These are phyloP conservation scores for Hemisphaericaspora lyxosophila DNA, from an alignment of 1,139 yeast genomes.

Conservation along the genomic window DNA sequence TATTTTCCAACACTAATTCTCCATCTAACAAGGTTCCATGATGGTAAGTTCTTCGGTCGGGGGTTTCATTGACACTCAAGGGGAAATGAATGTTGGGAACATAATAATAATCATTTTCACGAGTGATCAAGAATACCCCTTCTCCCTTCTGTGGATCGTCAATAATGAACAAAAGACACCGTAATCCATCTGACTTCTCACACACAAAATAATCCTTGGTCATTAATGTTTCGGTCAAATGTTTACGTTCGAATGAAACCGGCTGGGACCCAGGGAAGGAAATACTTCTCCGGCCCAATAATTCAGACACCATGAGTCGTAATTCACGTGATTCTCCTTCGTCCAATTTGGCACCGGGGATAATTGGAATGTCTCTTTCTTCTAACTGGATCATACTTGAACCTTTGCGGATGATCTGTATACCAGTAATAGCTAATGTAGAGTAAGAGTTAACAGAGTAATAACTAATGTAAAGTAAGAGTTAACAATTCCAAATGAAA, in stretches of 20 bases:
- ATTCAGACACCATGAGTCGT: slow-evolving; percentile 65
- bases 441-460: too few relatives aligned
- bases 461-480: too few relatives aligned
- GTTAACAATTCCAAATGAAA: too few relatives aligned
- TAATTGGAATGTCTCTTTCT: slow-evolving; percentile 71
- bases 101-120: slow-evolving; percentile 83
- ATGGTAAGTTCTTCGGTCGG: slow-evolving; percentile 59
- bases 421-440: background rate
- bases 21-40: slow-evolving; percentile 92
- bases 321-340: slow-evolving; percentile 68
- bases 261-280: slow-evolving; percentile 93
- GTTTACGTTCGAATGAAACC: slow-evolving; percentile 78
- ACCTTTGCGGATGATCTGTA: background rate
- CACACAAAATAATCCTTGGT: slow-evolving; percentile 77
- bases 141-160: slow-evolving; percentile 74
- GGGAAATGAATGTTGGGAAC: slow-evolving; percentile 89
- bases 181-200: slow-evolving; percentile 91
- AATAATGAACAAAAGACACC: slow-evolving; percentile 69
- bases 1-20: slow-evolving; percentile 68
- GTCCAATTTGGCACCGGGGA: slow-evolving; percentile 80
- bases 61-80: slow-evolving; percentile 43
- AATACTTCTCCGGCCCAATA: slow-evolving; percentile 54
- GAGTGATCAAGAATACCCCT: slow-evolving; percentile 72
- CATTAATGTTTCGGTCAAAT: slow-evolving; percentile 61
- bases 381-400: slow-evolving; percentile 36